phyloP scores from a whole-genome alignment of 2,329 filamentous ascomycete genomes.

The Chaetomium globosum region DNA sequence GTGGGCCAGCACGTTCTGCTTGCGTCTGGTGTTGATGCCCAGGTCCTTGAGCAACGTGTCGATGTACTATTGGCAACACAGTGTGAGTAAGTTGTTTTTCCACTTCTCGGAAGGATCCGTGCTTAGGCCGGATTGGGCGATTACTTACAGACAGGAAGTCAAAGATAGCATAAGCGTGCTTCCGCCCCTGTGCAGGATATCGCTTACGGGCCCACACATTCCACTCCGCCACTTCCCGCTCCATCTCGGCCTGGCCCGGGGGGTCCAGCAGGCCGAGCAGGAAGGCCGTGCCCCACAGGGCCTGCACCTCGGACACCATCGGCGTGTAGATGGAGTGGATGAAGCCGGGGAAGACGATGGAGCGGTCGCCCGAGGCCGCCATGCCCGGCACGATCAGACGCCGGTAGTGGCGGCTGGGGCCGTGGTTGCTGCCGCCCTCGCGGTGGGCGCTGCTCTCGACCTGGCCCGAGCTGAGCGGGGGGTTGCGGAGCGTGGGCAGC shows the following conservation, averaged over 20 bases:
- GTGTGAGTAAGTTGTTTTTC: neutral
- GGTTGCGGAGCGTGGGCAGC: neutral
- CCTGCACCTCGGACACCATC: constrained; percentile 7
- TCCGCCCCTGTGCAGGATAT: neutral
- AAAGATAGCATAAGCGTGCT: constrained; percentile 9
- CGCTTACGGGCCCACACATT: neutral
- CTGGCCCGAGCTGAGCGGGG: neutral
- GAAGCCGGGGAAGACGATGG: constrained; percentile 8
- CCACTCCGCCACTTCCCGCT: constrained; percentile 1
- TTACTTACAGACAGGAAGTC: constrained; percentile 5
- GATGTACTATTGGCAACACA: constrained; percentile 5
- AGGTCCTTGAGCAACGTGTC: constrained; percentile 5
- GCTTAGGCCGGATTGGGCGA: neutral
- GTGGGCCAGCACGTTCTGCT: neutral
- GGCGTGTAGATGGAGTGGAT: constrained; percentile 10
- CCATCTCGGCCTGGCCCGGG: neutral
- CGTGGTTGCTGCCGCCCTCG: constrained; percentile 1
- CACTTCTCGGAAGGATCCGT: neutral
- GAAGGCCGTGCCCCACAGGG: constrained; percentile 1
- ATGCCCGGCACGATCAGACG: constrained; percentile 3
- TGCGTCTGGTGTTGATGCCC: constrained; percentile 4
- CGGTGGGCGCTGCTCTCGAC: neutral
- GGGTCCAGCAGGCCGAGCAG: constrained; percentile 1
- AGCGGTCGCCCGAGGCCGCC: constrained; percentile 4
- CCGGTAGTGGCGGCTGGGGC: constrained; percentile 8